Percentiles rank a stretch among this genome's conserved stretches.
Evolutionary conservation across 768 basidiomycete genomes (phyloP).

Genomic region (Trametes maxima): DNA sequence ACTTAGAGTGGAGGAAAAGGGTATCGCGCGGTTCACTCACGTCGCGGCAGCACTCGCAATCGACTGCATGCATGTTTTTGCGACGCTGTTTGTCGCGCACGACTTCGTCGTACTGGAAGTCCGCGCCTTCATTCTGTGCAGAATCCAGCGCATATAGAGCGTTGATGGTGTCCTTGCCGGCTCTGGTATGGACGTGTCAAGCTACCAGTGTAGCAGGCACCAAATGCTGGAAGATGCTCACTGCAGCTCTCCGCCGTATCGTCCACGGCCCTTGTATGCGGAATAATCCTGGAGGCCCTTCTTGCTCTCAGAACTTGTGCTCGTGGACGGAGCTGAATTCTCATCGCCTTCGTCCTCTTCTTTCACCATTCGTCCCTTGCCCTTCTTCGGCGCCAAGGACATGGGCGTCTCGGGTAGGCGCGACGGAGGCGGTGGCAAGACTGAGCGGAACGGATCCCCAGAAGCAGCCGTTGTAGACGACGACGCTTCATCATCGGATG

Average conservation of each 20-base stretch:
- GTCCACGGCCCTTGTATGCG: constrained; percentile 25
- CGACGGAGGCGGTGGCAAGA: not conserved
- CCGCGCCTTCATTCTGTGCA: constrained; percentile 61
- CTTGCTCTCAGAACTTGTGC: not conserved
- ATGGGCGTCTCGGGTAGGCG: constrained; percentile 1
- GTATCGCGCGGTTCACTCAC: constrained; percentile 43
- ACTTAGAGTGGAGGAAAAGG: not conserved
- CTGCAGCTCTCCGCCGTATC: constrained; percentile 18
- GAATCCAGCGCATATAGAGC: constrained; percentile 68
- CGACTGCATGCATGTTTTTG: constrained; percentile 66
- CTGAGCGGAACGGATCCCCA: constrained; percentile 1
- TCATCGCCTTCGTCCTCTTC: not conserved
- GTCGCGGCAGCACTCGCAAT: constrained; percentile 82
- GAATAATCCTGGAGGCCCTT: constrained; percentile 19
- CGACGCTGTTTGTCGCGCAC: constrained; percentile 68
- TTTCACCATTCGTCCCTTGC: constrained; percentile 10
- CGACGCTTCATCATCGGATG: not conserved
- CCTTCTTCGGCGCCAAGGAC: constrained; percentile 4
- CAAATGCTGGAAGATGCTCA: constrained; percentile 36
- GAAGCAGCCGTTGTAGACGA: not conserved
- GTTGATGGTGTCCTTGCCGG: constrained; percentile 52
- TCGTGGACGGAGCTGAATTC: constrained; percentile 10
- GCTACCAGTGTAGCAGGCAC: constrained; percentile 34
- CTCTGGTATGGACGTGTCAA: constrained; percentile 37
- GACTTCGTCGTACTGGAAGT: constrained; percentile 75